A percentile compares a stretch with the other conserved stretches of the same genome.
Conservation (phyloP, 441 rosid genomes). For the Populus trichocarpa region DNA sequence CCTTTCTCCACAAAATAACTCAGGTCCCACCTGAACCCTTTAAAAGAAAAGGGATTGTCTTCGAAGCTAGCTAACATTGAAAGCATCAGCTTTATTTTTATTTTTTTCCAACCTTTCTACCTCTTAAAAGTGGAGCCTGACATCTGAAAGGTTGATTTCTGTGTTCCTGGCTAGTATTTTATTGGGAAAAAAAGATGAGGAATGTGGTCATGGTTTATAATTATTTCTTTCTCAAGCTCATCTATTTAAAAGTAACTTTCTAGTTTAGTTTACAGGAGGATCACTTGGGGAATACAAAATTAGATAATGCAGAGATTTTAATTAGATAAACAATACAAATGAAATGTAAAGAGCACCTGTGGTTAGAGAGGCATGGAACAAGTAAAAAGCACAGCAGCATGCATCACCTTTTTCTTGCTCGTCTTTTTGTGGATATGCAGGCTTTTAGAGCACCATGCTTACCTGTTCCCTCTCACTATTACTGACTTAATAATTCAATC, state of each 20-base stretch:
- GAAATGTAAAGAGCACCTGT: slow-evolving; percentile 3
- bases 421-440: slow-evolving; percentile 41
- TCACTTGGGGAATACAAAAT: neutral
- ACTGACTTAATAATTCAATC: slow-evolving; percentile 10
- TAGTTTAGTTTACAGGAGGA: neutral
- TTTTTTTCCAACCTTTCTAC: neutral
- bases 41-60: slow-evolving; percentile 17
- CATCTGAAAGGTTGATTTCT: slow-evolving; percentile 5
- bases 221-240: too few species aligned
- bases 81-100: slow-evolving; percentile 13
- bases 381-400: slow-evolving; percentile 43
- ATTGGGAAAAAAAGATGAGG: neutral
- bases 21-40: slow-evolving; percentile 22
- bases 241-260: neutral
- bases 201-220: neutral
- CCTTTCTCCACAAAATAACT: neutral
- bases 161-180: neutral
- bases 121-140: slow-evolving; percentile 18
- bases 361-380: slow-evolving; percentile 28
- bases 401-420: slow-evolving; percentile 20
- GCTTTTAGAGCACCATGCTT: slow-evolving; percentile 32
- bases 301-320: neutral
- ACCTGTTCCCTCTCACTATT: slow-evolving; percentile 26
- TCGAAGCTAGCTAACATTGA: slow-evolving; percentile 14
- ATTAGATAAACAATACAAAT: neutral